Evolutionary conservation across 352 stramenopile species (phyloP).

Genomic region (Globisporangium solare): DNA sequence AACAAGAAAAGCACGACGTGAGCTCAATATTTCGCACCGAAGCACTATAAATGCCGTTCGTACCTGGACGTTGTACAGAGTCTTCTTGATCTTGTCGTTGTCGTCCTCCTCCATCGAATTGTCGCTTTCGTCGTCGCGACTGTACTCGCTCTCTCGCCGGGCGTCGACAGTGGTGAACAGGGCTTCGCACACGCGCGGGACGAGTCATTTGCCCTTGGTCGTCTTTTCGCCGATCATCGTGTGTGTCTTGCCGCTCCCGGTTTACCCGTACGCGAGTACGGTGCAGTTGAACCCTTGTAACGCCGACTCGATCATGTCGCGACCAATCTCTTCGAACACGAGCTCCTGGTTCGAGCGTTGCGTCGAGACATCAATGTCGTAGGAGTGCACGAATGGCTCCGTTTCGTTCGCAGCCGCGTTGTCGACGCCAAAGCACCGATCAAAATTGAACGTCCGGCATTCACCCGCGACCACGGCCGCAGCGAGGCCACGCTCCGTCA

Average conservation of each 20-base stretch:
- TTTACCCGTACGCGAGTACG: constrained; percentile 79
- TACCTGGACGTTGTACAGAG: constrained; percentile 45
- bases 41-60: constrained; percentile 18
- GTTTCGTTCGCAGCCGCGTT: constrained; percentile 23
- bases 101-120: constrained; percentile 13
- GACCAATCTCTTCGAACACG: constrained; percentile 75
- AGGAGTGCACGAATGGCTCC: constrained; percentile 32
- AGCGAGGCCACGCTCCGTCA: constrained; percentile 26
- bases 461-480: constrained; percentile 37
- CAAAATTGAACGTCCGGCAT: constrained; percentile 71
- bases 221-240: constrained; percentile 81
- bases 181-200: constrained; percentile 74
- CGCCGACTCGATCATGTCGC: constrained; percentile 59
- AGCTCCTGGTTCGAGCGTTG: constrained; percentile 62
- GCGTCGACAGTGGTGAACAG: constrained; percentile 66
- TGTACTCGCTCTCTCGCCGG: constrained; percentile 20
- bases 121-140: constrained; percentile 8
- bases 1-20: constrained; percentile 4
- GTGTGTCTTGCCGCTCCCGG: constrained; percentile 77
- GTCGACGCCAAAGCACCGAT: constrained; percentile 65
- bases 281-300: constrained; percentile 85
- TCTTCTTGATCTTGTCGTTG: constrained; percentile 8
- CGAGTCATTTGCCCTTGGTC: constrained; percentile 55
- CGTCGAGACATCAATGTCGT: constrained; percentile 35
- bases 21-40: too few relatives aligned